phyloP scores from a whole-genome alignment of 495 filamentous ascomycete genomes.

The Aspergillus nanangensis region DNA sequence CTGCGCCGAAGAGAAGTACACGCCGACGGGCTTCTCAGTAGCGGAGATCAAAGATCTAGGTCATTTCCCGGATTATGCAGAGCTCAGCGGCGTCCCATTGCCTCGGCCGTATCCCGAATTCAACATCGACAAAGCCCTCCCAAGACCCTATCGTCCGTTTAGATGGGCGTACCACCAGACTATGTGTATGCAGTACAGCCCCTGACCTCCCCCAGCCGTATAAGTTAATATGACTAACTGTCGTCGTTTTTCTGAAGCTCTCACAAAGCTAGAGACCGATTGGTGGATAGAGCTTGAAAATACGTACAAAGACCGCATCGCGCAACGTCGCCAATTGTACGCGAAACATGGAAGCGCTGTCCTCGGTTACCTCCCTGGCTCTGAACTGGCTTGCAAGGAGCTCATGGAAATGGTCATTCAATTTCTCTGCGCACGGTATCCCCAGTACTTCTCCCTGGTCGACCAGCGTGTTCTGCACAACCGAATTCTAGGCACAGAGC shows the following conservation, averaged over 20 bases:
- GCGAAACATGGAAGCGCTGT: conserved; percentile 58
- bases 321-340: conserved; percentile 68
- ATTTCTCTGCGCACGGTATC: conserved; percentile 75
- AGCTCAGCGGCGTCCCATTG: conserved; percentile 72
- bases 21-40: conserved; percentile 57
- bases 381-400: conserved; percentile 80
- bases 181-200: conserved; percentile 91
- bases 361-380: conserved; percentile 68
- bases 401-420: conserved; percentile 87
- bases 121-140: conserved; percentile 57
- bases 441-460: conserved; percentile 66
- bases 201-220: too few species aligned
- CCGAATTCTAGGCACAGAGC: conserved; percentile 59
- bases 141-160: conserved; percentile 76
- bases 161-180: conserved; percentile 90
- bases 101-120: conserved; percentile 64
- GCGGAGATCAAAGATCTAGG: conserved; percentile 71
- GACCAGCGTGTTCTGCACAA: conserved; percentile 66
- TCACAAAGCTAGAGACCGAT: conserved; percentile 75
- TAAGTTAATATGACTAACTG: too few species aligned
- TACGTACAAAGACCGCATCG: conserved; percentile 65
- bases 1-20: conserved; percentile 40
- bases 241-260: too few species aligned
- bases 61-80: conserved; percentile 79
- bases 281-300: conserved; percentile 91